Conservation (phyloP, 2,329 filamentous ascomycete species). For the Talaromyces sp. region DNA sequence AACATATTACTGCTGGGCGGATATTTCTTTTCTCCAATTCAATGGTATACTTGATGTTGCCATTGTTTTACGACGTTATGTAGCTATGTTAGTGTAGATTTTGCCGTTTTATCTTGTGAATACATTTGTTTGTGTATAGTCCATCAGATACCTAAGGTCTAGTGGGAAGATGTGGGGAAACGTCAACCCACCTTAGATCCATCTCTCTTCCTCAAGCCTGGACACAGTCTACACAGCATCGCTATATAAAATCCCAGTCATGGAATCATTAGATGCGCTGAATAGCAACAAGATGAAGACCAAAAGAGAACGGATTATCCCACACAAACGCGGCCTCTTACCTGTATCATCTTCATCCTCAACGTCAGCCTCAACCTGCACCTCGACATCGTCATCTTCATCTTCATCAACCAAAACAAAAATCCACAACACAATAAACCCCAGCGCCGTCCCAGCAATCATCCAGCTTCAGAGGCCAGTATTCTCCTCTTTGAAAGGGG, state of each 20-base stretch:
- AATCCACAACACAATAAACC: slow-evolving; percentile 25
- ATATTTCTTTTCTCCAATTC: background rate
- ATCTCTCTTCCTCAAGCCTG: background rate
- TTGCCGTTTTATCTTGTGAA: background rate
- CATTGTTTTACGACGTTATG: slow-evolving; percentile 4
- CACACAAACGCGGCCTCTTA: slow-evolving; percentile 31
- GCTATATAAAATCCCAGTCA: background rate
- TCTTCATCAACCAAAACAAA: background rate
- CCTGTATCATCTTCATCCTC: background rate
- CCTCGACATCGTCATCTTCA: no score
- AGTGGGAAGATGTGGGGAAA: background rate
- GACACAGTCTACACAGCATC: background rate
- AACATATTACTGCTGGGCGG: background rate
- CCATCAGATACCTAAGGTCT: background rate
- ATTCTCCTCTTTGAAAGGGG: slow-evolving; percentile 19
- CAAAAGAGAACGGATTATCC: slow-evolving; percentile 26
- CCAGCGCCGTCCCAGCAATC: slow-evolving; percentile 26
- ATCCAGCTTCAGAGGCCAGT: slow-evolving; percentile 23
- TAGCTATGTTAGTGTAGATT: slow-evolving; percentile 1
- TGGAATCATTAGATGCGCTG: background rate
- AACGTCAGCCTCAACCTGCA: background rate
- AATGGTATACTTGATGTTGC: background rate
- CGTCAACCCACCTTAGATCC: background rate
- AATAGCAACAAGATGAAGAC: background rate
- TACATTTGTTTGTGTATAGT: background rate